Conservation (phyloP, 805 yeast species). For the Yamadazyma insecticola region DNA sequence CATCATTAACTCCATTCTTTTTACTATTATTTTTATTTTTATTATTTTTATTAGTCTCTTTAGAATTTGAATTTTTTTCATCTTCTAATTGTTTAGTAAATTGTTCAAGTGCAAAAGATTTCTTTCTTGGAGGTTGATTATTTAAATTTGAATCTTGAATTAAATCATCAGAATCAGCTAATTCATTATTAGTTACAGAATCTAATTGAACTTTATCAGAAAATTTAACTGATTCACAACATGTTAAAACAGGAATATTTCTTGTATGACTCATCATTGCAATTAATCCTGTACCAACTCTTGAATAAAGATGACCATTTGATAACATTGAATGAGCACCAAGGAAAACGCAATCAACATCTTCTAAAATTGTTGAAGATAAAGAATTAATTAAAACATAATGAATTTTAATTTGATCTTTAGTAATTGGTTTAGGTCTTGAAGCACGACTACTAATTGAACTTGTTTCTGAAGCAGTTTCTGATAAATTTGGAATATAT, state of each 20-base stretch:
- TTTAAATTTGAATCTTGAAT: conserved; percentile 42
- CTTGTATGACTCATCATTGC: conserved; percentile 88
- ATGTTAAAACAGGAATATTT: conserved; percentile 89
- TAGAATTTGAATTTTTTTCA: conserved; percentile 9
- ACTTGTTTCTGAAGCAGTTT: conserved; percentile 14
- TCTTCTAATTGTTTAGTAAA: conserved; percentile 45
- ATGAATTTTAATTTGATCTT: conserved; percentile 63
- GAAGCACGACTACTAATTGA: conserved; percentile 12
- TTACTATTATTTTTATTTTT: conserved; percentile 16
- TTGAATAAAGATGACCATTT: conserved; percentile 85
- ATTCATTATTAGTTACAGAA: conserved; percentile 89
- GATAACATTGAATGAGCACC: conserved; percentile 98
- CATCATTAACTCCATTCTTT: conserved; percentile 9
- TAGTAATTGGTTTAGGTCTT: conserved; percentile 25
- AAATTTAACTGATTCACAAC: conserved; percentile 93
- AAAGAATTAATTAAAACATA: conserved; percentile 79
- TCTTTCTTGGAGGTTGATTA: conserved; percentile 52
- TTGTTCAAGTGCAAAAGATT: conserved; percentile 61
- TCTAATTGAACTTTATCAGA: conserved; percentile 94
- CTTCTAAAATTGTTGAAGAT: conserved; percentile 68
- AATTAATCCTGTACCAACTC: conserved; percentile 92
- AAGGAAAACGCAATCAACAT: conserved; percentile 84
- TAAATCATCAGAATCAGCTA: conserved; percentile 75
- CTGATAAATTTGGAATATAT: conserved; percentile 10
- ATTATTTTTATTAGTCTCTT: conserved; percentile 14